Evolutionary conservation across 345 rosid genomes (phyloP).

Genomic region (Lenwebbia sp.): DNA sequence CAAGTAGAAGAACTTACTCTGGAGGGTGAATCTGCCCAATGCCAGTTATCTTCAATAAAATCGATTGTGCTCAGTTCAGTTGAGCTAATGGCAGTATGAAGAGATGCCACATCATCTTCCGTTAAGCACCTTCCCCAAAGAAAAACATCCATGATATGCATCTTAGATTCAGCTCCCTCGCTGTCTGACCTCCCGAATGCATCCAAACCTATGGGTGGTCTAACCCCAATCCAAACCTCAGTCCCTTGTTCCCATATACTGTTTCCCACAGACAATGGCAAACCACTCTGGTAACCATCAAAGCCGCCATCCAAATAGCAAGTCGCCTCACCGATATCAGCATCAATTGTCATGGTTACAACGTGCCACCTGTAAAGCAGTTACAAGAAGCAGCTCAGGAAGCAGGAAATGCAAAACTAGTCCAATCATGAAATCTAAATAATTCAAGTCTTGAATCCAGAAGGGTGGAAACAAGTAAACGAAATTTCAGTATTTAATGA

Average conservation of each 20-base stretch:
- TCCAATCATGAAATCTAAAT: not conserved
- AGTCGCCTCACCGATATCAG: conserved; percentile 91
- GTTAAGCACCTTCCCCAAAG: conserved; percentile 96
- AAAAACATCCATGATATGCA: conserved; percentile 99
- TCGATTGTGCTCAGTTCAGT: conserved; percentile 70
- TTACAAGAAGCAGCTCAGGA: not conserved
- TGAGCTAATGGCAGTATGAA: conserved; percentile 67
- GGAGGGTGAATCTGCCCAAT: conserved; percentile 94
- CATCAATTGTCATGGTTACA: conserved; percentile 92
- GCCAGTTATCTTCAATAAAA: conserved; percentile 89
- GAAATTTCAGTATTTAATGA: not conserved
- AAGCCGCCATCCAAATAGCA: conserved; percentile 97
- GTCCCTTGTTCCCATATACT: conserved; percentile 89
- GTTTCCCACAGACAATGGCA: conserved; percentile 51
- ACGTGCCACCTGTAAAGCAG: conserved; percentile 79
- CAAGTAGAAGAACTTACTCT: conserved; percentile 44
- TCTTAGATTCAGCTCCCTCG: conserved; percentile 96
- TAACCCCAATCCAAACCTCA: conserved; percentile 89
- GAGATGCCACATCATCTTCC: conserved; percentile 85
- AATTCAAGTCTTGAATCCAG: not conserved
- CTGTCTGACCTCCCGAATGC: conserved; percentile 99
- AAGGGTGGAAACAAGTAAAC: not conserved
- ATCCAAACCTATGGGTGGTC: conserved; percentile 90
- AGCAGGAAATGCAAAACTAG: not conserved
- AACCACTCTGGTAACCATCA: conserved; percentile 78